phyloP scores from a whole-genome alignment of 2,329 filamentous ascomycete species.

The Paecilomyces fulvus region DNA sequence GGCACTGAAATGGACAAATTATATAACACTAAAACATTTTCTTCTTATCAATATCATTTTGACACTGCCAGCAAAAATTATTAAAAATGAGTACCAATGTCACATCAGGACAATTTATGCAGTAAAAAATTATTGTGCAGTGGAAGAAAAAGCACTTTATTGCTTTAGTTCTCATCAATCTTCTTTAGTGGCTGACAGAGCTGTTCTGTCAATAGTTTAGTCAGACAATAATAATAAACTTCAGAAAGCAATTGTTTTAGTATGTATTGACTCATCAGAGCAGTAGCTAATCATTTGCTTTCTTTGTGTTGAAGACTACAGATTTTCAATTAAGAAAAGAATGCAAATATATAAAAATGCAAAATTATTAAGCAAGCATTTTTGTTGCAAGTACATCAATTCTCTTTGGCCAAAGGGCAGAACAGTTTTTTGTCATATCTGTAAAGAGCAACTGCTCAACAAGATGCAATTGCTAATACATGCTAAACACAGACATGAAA shows the following conservation, averaged over 20 bases:
- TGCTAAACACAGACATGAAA: neutral
- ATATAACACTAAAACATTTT: conserved; percentile 14
- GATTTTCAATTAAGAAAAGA: too few species aligned
- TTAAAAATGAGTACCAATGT: neutral
- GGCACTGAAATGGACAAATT: conserved; percentile 11
- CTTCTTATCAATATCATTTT: conserved; percentile 14
- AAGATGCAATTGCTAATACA: neutral
- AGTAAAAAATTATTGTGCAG: neutral
- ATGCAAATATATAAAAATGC: too few species aligned
- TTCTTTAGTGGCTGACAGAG: neutral
- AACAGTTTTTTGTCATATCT: too few species aligned
- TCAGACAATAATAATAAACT: neutral
- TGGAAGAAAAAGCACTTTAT: neutral
- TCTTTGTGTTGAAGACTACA: neutral
- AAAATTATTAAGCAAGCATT: too few species aligned
- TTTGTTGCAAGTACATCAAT: too few species aligned
- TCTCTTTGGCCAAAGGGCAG: too few species aligned
- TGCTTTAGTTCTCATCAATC: neutral
- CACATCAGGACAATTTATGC: neutral
- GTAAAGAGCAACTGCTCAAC: neutral
- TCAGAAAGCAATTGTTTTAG: neutral
- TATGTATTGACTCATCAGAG: neutral
- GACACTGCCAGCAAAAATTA: neutral
- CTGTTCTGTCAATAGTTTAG: neutral
- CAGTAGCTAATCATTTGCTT: neutral